phyloP scores from a whole-genome alignment of 1,284 basidiomycete species.

The Pseudozyma sp. region DNA sequence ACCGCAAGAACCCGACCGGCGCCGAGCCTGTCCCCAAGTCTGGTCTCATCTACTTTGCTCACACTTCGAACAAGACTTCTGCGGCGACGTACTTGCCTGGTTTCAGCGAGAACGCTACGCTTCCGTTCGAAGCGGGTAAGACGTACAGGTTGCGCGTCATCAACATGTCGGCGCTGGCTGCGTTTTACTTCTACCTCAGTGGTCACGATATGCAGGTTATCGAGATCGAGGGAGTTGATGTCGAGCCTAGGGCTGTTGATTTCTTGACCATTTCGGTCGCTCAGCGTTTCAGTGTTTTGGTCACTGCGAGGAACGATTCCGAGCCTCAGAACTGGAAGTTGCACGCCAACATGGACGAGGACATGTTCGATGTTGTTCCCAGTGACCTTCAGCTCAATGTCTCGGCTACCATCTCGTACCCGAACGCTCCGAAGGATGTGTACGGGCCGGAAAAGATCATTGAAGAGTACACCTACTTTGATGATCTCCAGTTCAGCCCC shows the following conservation, averaged over 20 bases:
- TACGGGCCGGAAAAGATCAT: constrained; percentile 44
- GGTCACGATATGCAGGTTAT: constrained; percentile 53
- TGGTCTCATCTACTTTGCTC: constrained; percentile 82
- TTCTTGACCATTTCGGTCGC: constrained; percentile 49
- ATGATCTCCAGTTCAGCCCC: constrained; percentile 71
- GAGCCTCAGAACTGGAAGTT: constrained; percentile 82
- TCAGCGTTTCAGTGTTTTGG: constrained; percentile 59
- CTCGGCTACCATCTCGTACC: constrained; percentile 58
- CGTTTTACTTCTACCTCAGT: constrained; percentile 53
- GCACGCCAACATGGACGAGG: constrained; percentile 85
- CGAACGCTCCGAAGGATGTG: constrained; percentile 23
- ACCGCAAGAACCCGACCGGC: constrained; percentile 70
- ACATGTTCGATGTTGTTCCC: constrained; percentile 70
- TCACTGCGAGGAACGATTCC: constrained; percentile 80
- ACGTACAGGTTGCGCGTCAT: constrained; percentile 74
- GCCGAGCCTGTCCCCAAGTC: constrained; percentile 72
- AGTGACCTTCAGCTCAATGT: constrained; percentile 61
- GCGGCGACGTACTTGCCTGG: constrained; percentile 55
- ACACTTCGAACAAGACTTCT: constrained; percentile 72
- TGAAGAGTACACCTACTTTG: constrained; percentile 65
- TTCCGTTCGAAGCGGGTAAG: constrained; percentile 72
- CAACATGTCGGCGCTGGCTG: constrained; percentile 70
- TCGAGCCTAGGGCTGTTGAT: constrained; percentile 36
- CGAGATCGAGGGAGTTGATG: constrained; percentile 60
- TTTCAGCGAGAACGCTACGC: constrained; percentile 82